These are phyloP conservation scores for Yarrowia keelungensis DNA, from an alignment of 805 yeast species.

Conservation along the genomic window DNA sequence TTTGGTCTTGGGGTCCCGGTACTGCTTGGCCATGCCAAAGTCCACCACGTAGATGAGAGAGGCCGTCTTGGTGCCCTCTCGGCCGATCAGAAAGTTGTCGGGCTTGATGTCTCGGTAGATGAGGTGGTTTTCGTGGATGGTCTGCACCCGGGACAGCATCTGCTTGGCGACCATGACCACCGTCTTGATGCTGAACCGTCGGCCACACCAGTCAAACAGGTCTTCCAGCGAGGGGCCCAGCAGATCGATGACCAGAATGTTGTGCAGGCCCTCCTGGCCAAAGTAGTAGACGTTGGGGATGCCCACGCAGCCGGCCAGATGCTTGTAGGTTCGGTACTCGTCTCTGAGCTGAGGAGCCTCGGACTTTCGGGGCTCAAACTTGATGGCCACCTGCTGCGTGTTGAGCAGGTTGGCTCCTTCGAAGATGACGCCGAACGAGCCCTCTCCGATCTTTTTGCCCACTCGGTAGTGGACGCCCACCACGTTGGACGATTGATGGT, in stretches of 20 bases:
- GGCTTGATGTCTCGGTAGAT: conserved; percentile 98
- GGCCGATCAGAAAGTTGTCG: conserved; percentile 92
- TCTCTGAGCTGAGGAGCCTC: conserved; percentile 98
- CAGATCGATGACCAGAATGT: conserved; percentile 90
- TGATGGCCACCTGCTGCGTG: conserved; percentile 93
- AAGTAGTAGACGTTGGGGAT: conserved; percentile 97
- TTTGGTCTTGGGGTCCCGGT: conserved; percentile 94
- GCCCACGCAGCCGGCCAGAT: conserved; percentile 79
- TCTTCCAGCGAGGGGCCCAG: conserved; percentile 97
- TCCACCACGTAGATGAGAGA: conserved; percentile 89
- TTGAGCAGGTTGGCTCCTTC: conserved; percentile 94
- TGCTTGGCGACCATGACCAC: conserved; percentile 94
- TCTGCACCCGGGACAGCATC: conserved; percentile 86
- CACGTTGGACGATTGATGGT: conserved; percentile 57
- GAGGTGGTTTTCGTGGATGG: conserved; percentile 86
- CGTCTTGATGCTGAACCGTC: conserved; percentile 85
- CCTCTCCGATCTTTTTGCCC: conserved; percentile 98
- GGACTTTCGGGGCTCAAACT: conserved; percentile 91
- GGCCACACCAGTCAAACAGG: conserved; percentile 97
- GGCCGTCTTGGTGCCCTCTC: conserved; percentile 83
- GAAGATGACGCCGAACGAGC: conserved; percentile 96
- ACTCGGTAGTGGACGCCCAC: conserved; percentile 97
- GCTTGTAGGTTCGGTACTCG: conserved; percentile 94
- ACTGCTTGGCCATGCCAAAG: conserved; percentile 98
- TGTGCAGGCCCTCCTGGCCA: conserved; percentile 98